phyloP scores from a whole-genome alignment of 1,284 basidiomycete species.

The Fomitopsis pinicola region DNA sequence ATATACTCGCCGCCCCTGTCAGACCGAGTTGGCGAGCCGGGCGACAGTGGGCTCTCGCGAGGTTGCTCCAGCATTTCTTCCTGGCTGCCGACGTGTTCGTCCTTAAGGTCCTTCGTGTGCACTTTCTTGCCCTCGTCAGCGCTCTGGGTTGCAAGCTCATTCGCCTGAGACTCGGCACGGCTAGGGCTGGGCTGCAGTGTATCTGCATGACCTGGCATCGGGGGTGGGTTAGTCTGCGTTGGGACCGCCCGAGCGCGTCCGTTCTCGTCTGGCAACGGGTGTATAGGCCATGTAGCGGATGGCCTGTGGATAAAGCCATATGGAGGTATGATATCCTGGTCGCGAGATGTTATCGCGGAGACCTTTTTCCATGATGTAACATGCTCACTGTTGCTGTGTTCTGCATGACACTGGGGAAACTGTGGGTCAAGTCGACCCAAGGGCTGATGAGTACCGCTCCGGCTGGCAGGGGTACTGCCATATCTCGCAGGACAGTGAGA shows the following conservation, averaged over 20 bases:
- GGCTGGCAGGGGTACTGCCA: constrained; percentile 69
- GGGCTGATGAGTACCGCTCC: constrained; percentile 77
- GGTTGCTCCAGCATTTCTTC: constrained; percentile 30
- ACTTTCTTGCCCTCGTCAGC: constrained; percentile 13
- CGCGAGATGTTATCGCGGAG: constrained; percentile 16
- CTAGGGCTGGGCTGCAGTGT: constrained; percentile 35
- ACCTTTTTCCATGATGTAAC: constrained; percentile 28
- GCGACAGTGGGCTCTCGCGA: neutral
- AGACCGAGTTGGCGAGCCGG: neutral
- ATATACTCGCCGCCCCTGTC: neutral
- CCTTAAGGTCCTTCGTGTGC: constrained; percentile 19
- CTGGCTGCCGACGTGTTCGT: constrained; percentile 28
- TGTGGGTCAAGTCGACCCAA: constrained; percentile 84
- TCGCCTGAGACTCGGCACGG: constrained; percentile 23
- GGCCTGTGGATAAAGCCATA: constrained; percentile 61
- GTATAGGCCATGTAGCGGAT: constrained; percentile 51
- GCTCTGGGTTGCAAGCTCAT: constrained; percentile 14
- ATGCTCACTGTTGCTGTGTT: constrained; percentile 64
- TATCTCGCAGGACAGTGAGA: constrained; percentile 74
- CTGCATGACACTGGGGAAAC: constrained; percentile 75
- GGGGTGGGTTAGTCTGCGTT: constrained; percentile 39
- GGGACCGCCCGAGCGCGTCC: constrained; percentile 34
- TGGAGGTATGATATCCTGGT: constrained; percentile 59
- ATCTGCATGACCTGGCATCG: constrained; percentile 48
- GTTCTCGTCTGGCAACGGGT: constrained; percentile 31